Percentiles rank a stretch among this genome's conserved stretches.
Evolutionary conservation across 495 filamentous ascomycete species (phyloP).

Genomic region (Hyaloscypha bicolor): DNA sequence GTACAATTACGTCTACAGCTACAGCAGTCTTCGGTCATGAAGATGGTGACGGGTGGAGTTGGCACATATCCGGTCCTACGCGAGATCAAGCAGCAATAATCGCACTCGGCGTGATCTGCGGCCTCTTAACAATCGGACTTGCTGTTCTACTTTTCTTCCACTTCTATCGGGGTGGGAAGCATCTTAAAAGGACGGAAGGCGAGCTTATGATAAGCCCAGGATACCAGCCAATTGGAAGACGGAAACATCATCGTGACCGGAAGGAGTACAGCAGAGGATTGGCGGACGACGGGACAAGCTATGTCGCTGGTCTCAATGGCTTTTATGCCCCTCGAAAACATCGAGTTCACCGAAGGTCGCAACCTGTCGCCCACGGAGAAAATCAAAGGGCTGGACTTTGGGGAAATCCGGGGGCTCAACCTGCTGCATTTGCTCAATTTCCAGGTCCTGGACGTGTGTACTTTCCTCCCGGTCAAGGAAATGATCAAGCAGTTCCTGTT

Average conservation of each 20-base stretch:
- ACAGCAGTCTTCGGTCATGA: background rate
- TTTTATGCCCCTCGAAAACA: background rate
- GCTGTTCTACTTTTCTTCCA: conserved; percentile 6
- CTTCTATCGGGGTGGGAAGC: background rate
- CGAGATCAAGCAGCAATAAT: conserved; percentile 17
- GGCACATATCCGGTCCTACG: background rate
- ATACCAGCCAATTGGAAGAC: background rate
- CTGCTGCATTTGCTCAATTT: background rate
- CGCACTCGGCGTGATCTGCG: conserved; percentile 20
- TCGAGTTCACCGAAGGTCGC: background rate
- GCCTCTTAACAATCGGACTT: conserved; percentile 14
- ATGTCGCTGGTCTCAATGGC: background rate
- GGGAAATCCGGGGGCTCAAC: background rate
- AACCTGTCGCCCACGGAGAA: background rate
- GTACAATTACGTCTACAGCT: background rate
- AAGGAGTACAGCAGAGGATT: background rate
- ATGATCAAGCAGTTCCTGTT: background rate
- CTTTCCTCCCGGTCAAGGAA: background rate
- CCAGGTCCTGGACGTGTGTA: background rate
- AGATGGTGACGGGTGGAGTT: background rate
- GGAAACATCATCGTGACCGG: background rate
- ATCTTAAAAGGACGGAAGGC: background rate
- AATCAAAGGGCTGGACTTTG: background rate
- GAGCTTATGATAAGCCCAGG: background rate
- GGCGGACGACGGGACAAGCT: background rate